Percentiles rank a stretch among this genome's conserved stretches.
Evolutionary conservation across 371 early-diverging fungal genomes (phyloP).

Genomic region (Mucor indicus): DNA sequence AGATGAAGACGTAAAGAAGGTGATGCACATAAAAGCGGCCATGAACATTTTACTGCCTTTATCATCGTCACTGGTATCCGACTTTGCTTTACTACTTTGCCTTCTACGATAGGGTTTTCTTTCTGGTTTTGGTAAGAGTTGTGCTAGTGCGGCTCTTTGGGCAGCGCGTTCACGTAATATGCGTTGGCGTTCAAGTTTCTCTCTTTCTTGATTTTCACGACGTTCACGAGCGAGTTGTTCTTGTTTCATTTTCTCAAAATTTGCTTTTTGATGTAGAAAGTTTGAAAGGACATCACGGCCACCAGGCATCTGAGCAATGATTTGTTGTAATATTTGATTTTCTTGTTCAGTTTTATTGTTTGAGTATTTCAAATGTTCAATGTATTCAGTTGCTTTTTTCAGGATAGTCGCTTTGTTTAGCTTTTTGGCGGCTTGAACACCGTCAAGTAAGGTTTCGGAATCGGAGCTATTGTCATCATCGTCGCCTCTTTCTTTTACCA

Average conservation of each 20-base stretch:
- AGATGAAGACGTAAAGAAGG: slow-evolving; percentile 36
- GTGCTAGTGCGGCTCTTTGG: slow-evolving; percentile 28
- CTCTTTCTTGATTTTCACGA: slow-evolving; percentile 20
- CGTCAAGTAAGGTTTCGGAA: slow-evolving; percentile 53
- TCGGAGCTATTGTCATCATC: slow-evolving; percentile 22
- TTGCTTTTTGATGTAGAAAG: slow-evolving; percentile 23
- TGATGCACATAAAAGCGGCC: slow-evolving; percentile 42
- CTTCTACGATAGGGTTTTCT: slow-evolving; percentile 26
- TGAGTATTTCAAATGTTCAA: slow-evolving; percentile 61
- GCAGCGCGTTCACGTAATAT: slow-evolving; percentile 28
- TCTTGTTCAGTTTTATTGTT: slow-evolving; percentile 50
- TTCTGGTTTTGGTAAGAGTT: slow-evolving; percentile 25
- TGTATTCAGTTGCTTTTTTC: slow-evolving; percentile 83
- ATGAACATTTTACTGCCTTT: slow-evolving; percentile 25
- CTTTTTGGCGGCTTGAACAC: slow-evolving; percentile 66
- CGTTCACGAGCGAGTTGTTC: slow-evolving; percentile 24
- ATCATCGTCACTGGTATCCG: slow-evolving; percentile 4
- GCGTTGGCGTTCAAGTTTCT: slow-evolving; percentile 19
- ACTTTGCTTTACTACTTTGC: slow-evolving; percentile 4
- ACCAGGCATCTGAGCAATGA: slow-evolving; percentile 52
- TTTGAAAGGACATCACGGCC: slow-evolving; percentile 34
- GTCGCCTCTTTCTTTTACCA: slow-evolving; percentile 26
- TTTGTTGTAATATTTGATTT: slow-evolving; percentile 42
- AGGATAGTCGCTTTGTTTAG: slow-evolving; percentile 87
- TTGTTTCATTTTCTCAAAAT: slow-evolving; percentile 17